Conservation (phyloP, 441 rosid genomes). For the Sinapis alba region DNA sequence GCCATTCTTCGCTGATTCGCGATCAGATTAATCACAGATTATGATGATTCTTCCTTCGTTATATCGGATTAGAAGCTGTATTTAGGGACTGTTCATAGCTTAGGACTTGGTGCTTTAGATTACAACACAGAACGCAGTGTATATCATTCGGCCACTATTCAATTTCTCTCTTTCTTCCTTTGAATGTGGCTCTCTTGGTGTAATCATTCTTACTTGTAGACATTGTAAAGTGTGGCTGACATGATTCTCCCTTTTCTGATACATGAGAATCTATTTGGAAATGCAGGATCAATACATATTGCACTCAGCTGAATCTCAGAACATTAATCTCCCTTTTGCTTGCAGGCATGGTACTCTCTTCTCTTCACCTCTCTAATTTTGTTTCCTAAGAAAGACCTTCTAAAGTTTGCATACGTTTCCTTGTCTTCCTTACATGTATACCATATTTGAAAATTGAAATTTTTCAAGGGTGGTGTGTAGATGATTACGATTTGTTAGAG, state of each 20-base stretch:
- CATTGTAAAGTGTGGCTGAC: too few species aligned
- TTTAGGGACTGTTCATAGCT: slow-evolving; percentile 1
- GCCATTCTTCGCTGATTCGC: neutral
- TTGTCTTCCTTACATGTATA: neutral
- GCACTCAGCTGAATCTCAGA: slow-evolving; percentile 89
- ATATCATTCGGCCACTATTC: too few species aligned
- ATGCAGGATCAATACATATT: slow-evolving; percentile 84
- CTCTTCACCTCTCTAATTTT: slow-evolving; percentile 20
- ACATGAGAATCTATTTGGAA: too few species aligned
- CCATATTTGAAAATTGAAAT: too few species aligned
- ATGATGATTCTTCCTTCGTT: neutral
- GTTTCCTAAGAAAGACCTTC: neutral
- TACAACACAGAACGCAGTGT: neutral
- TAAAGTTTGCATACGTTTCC: neutral
- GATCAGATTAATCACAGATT: neutral
- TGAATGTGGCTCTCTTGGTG: too few species aligned
- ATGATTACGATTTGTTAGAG: neutral
- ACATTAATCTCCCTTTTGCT: slow-evolving; percentile 84
- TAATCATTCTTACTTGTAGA: too few species aligned
- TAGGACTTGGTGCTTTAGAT: slow-evolving; percentile 4
- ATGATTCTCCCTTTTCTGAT: too few species aligned
- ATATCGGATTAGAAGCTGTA: neutral
- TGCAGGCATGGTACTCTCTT: slow-evolving; percentile 87
- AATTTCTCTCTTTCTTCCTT: too few species aligned
- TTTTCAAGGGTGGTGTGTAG: neutral